Base-by-base conservation (phyloP, 331 rosid species). In the Stylosanthes scabra region DNA sequence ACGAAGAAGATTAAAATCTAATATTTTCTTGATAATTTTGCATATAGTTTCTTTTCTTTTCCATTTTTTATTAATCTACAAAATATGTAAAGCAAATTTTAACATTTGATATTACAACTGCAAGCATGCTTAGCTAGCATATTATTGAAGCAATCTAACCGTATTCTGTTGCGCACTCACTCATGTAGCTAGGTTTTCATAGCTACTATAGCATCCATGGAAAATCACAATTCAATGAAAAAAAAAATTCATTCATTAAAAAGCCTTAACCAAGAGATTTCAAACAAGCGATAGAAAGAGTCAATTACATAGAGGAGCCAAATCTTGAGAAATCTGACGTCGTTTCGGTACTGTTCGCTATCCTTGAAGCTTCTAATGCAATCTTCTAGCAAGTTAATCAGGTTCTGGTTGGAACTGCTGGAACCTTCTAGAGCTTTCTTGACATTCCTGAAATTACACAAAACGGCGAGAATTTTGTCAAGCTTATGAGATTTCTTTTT, bases 251-350 rank as follows among this genome's bases (percentile, higher is more conserved):
- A 34, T 34, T 16, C 56, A 7, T 1, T 11, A 52, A 61, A 13
- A 61, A 61, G 11, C 66, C 25, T 1, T 15, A 34, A 60, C 14
- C 11, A 60, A 45, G 8, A 34, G 28, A 60, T 60, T 60, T 28
- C 45, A 31, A 28, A 8, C 20, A 11, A 12, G 65, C 28, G 39
- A 41, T 8, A 70, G 57, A 57, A 14, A 11, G 58, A 37, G 67
- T 67, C 52, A 51, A 49, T 74, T 81, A 94, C 99, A 82, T 88
- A 88, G 67, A 94, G 84, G 80, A 89, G 79, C 96, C 99, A 94
- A 70, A 94, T 87, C 88, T 88, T 89, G 74, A 94, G 93, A 74
- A 94, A 94, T 87, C 99, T 82, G 82, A 75, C 41, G 80, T 91
- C 99, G 63, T 87, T 70, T 59, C 82, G 79, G 89, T 94, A 94